phyloP scores from a whole-genome alignment of 2,329 filamentous ascomycete genomes.

The Stachybotrys chartarum region DNA sequence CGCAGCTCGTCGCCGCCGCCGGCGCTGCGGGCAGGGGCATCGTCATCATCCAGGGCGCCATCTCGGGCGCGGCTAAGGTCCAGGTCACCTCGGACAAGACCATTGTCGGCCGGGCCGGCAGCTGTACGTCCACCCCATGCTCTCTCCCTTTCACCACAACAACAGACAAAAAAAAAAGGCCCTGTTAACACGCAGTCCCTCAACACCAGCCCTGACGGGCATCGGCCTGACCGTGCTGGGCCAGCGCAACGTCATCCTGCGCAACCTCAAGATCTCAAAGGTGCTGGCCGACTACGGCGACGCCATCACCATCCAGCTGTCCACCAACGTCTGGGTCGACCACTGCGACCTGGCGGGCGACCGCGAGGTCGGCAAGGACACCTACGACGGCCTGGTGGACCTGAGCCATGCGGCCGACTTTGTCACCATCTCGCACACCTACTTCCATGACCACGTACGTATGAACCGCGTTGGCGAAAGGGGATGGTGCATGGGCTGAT shows the following conservation, averaged over 20 bases:
- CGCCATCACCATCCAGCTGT: conserved; percentile 39
- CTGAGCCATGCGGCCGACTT: conserved; percentile 35
- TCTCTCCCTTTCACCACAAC: neutral
- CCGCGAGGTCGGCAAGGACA: conserved; percentile 31
- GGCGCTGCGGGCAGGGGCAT: conserved; percentile 6
- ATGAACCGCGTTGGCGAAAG: neutral
- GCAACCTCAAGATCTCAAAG: conserved; percentile 46
- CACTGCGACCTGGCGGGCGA: conserved; percentile 33
- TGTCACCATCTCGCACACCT: conserved; percentile 33
- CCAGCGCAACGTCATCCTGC: conserved; percentile 45
- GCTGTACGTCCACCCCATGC: conserved; percentile 5
- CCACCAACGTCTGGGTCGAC: conserved; percentile 41
- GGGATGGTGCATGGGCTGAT: neutral
- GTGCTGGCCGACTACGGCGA: conserved; percentile 40
- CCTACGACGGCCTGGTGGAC: conserved; percentile 36
- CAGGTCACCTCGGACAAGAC: conserved; percentile 14
- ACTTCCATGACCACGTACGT: conserved; percentile 31
- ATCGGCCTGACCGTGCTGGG: conserved; percentile 11
- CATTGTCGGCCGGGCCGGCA: conserved; percentile 13
- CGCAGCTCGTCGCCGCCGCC: conserved; percentile 9
- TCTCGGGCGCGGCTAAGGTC: conserved; percentile 14
- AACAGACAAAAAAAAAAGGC: neutral
- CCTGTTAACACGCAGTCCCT: neutral
- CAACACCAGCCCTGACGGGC: conserved; percentile 8
- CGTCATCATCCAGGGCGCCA: conserved; percentile 12